These are phyloP conservation scores for Aureobasidium namibiae DNA, from an alignment of 2,329 filamentous ascomycete genomes.

Conservation along the genomic window DNA sequence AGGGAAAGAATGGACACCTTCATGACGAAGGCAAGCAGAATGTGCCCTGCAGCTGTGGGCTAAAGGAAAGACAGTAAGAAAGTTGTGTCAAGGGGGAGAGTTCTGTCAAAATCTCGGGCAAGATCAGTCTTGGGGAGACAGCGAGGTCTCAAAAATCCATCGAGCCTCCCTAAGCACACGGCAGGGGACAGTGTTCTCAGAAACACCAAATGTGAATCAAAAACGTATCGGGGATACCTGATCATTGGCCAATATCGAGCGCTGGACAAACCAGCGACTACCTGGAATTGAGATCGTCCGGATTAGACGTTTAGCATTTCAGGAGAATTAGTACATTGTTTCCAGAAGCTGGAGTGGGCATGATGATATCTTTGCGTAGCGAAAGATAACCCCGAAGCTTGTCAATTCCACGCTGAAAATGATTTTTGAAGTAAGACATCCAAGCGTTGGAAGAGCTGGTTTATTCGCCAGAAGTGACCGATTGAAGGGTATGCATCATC, in stretches of 20 bases:
- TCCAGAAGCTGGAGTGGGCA: background rate
- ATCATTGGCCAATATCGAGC: background rate
- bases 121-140: background rate
- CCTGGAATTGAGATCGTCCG: background rate
- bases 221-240: too few relatives aligned
- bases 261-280: background rate
- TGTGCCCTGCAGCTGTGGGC: background rate
- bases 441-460: too few relatives aligned
- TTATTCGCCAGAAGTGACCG: too few relatives aligned
- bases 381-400: background rate
- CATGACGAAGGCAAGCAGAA: background rate
- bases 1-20: slow-evolving; percentile 8
- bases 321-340: background rate
- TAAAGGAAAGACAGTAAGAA: background rate
- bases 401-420: too few relatives aligned
- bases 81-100: background rate
- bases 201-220: background rate
- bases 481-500: too few relatives aligned
- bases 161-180: background rate
- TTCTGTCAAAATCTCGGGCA: background rate
- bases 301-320: background rate
- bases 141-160: background rate
- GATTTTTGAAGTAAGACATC: too few relatives aligned
- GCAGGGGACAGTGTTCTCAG: background rate
- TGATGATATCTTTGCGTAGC: background rate